Percentiles rank a stretch among this genome's conserved stretches.
Evolutionary conservation across 1,139 yeast species (phyloP).

Genomic region (Pichia sp.): DNA sequence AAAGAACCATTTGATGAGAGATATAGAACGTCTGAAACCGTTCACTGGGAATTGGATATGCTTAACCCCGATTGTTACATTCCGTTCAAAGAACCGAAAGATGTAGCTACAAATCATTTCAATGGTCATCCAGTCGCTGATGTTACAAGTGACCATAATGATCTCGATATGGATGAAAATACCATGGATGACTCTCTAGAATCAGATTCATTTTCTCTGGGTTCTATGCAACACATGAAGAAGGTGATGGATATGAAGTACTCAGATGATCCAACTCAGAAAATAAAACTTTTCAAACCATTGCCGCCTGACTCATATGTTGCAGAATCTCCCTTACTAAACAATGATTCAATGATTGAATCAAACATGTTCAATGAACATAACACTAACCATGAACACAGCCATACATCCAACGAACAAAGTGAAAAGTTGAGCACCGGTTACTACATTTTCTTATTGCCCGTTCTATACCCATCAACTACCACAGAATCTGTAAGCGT

Average conservation of each 20-base stretch:
- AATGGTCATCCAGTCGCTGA: constrained; percentile 5
- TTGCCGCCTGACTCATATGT: constrained; percentile 19
- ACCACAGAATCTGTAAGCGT: constrained; percentile 66
- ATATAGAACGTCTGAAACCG: constrained; percentile 24
- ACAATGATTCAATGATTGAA: constrained; percentile 10
- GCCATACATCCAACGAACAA: not conserved
- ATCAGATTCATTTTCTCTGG: constrained; percentile 4
- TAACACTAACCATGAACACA: too few species aligned
- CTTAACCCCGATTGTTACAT: constrained; percentile 27
- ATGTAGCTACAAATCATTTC: not conserved
- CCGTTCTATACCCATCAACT: constrained; percentile 60
- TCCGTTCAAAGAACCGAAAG: constrained; percentile 19
- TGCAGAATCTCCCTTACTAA: constrained; percentile 16
- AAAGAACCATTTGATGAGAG: constrained; percentile 23
- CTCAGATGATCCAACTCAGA: constrained; percentile 22
- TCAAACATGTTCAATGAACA: constrained; percentile 10
- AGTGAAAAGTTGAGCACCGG: constrained; percentile 47
- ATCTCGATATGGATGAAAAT: too few species aligned
- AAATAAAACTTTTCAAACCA: constrained; percentile 18
- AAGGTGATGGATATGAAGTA: constrained; percentile 12
- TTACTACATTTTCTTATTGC: constrained; percentile 69
- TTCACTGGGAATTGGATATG: constrained; percentile 27
- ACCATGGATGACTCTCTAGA: constrained; percentile 5
- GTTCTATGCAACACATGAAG: constrained; percentile 1
- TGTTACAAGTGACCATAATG: too few species aligned